A percentile compares a stretch with the other conserved stretches of the same genome.
Conservation (phyloP, 768 basidiomycete species). For the Hemileccinum impolitum region DNA sequence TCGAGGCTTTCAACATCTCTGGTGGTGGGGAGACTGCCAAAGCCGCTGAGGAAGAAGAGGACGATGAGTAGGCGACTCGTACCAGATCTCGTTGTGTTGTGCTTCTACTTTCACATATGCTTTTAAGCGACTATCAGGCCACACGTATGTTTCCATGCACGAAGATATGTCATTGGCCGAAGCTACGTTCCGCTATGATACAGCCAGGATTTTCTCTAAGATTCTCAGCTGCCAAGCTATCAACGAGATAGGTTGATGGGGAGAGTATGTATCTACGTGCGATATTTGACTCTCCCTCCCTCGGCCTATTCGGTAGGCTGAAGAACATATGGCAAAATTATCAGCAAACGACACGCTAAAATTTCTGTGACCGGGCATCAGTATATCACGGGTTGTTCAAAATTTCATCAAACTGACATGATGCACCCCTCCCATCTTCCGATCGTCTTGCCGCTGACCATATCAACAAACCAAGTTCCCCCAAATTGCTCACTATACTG, state of each 20-base stretch:
- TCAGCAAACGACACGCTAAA: conserved; percentile 56
- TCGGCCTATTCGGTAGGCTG: conserved; percentile 52
- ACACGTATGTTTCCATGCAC: conserved; percentile 22
- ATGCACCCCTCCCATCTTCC: conserved; percentile 80
- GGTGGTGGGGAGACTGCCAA: conserved; percentile 44
- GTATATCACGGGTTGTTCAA: conserved; percentile 1
- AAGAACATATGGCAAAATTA: conserved; percentile 50
- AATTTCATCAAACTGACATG: conserved; percentile 46
- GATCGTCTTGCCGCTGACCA: conserved; percentile 57
- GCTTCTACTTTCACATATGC: neutral
- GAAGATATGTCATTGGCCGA: conserved; percentile 6
- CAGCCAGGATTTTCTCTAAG: conserved; percentile 39
- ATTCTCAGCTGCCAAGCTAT: conserved; percentile 54
- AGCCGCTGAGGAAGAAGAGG: conserved; percentile 33
- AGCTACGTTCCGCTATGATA: conserved; percentile 13
- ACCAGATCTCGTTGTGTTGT: conserved; percentile 1
- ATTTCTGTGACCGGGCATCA: conserved; percentile 43
- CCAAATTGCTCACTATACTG: conserved; percentile 47
- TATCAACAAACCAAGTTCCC: conserved; percentile 77
- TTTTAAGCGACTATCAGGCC: conserved; percentile 11
- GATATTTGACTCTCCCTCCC: conserved; percentile 39
- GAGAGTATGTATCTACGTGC: conserved; percentile 40
- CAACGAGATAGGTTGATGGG: conserved; percentile 34
- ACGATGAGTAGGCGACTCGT: conserved; percentile 53
- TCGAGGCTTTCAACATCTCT: conserved; percentile 82